Conservation (phyloP, 2,329 filamentous ascomycete species). For the Phialophora macrospora region DNA sequence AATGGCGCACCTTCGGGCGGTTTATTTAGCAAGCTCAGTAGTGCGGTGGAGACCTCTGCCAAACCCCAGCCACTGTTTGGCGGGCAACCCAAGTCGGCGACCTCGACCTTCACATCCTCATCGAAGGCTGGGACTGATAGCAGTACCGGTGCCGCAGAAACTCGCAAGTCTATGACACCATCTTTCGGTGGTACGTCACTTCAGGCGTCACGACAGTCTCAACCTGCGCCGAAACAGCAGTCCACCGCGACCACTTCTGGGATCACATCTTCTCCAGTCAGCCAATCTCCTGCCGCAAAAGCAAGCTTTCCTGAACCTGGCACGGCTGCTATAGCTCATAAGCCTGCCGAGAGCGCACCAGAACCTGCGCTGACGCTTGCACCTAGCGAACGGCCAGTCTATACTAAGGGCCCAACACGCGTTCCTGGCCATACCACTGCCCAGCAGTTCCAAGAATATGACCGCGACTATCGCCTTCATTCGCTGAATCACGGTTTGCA, state of each 20-base stretch:
- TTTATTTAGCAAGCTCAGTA: constrained; percentile 17
- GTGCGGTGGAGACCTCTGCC: constrained; percentile 9
- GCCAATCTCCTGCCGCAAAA: constrained; percentile 10
- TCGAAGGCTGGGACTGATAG: constrained; percentile 10
- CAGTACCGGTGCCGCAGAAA: constrained; percentile 3
- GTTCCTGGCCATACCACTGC: constrained; percentile 34
- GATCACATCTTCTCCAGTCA: neutral
- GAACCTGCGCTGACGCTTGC: constrained; percentile 9
- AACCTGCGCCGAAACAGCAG: constrained; percentile 1
- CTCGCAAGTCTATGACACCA: constrained; percentile 5
- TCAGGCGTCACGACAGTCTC: constrained; percentile 16
- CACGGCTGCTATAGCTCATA: constrained; percentile 8
- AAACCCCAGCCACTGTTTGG: constrained; percentile 20
- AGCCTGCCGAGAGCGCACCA: neutral
- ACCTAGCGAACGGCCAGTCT: constrained; percentile 31
- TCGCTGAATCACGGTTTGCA: constrained; percentile 46
- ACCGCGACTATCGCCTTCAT: constrained; percentile 43
- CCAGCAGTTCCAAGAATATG: constrained; percentile 38
- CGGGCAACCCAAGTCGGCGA: constrained; percentile 10
- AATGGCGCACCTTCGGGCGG: constrained; percentile 2
- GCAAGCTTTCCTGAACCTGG: constrained; percentile 17
- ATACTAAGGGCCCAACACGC: constrained; percentile 34
- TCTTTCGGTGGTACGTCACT: constrained; percentile 3
- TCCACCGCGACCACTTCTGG: neutral
- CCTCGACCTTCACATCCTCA: neutral